Conservation (phyloP, 1,284 basidiomycete genomes). For the Leccinum huronense region DNA sequence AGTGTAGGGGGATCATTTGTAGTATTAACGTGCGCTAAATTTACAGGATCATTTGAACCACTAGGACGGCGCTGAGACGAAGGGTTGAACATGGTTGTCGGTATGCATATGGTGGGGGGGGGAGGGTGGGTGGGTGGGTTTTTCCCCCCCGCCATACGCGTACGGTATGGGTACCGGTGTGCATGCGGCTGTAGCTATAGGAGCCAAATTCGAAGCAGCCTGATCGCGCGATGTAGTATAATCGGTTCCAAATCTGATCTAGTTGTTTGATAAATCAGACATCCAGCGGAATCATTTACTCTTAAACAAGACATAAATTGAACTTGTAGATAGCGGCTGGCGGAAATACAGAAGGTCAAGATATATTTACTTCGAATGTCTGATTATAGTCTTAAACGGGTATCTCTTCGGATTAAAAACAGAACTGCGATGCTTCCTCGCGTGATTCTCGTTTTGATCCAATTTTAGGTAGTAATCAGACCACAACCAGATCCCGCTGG, state of each 20-base stretch:
- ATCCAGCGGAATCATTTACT: not conserved
- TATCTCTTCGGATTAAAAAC: not conserved
- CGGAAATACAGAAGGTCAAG: not conserved
- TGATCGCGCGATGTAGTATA: no score
- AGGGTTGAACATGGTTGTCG: no score
- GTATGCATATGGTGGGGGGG: no score
- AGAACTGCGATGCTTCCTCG: slow-evolving; percentile 1
- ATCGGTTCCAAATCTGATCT: not conserved
- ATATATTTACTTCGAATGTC: not conserved
- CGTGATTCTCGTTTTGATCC: not conserved
- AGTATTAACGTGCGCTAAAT: no score
- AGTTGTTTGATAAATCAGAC: not conserved
- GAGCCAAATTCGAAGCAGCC: no score
- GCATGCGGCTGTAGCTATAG: no score
- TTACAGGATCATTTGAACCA: no score
- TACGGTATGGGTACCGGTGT: no score
- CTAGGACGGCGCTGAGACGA: no score
- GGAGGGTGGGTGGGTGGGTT: no score
- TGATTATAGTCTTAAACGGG: not conserved
- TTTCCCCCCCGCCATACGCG: no score
- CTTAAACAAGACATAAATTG: not conserved
- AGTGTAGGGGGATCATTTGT: no score
- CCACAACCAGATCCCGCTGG: not conserved
- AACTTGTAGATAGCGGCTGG: not conserved
- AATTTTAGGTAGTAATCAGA: not conserved